Base-by-base conservation (phyloP, 1,284 basidiomycete species). In the Microbotryum silenes-acaulis region DNA sequence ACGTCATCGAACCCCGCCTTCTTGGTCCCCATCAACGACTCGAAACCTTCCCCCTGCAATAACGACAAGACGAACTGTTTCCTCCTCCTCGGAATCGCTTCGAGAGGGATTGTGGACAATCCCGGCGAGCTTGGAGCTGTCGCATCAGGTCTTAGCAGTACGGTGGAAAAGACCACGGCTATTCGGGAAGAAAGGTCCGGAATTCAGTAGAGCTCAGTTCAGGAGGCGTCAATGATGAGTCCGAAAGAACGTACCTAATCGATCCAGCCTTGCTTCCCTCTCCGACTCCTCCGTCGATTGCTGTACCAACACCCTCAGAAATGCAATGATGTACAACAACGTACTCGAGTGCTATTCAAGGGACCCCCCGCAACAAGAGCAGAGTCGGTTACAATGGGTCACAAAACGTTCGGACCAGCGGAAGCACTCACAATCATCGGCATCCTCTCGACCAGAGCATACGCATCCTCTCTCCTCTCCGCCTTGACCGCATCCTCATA, bases 151-250 rank as follows among this genome's bases (percentile, higher is more conserved):
- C 61, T 51, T 2, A 67, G 51, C 3, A 67, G 54, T 31, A 65
- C 66, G 29, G 48, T n/a, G 2, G 61, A 63, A 57, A 67, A 67
- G 4, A 62, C 52, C 45, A 63, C 31, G 12, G 66, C 66, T 67
- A 42, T 7, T 20, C 31, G 8, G 5, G 21, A 5, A 4, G 23
- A 12, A 42, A 6, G 8, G 31, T 6, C 0, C n/a, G 23, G 33
- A 21, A 37, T 27, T 46, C 20, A 12, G 27, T 42, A 3, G 4
- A 20, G 14, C 42, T 23, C 4, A 33, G 2, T 25, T 3, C 18
- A 5, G 16, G 29, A 31, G 31, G 31, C 31, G 8, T 10, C 20
- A n/a, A 1, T 9, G 20, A 4, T 10, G 10, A 8, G 1, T 42
- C 16, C 16, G 14, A 31, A 37, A 10, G 10, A 10, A 52, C 62